phyloP scores from a whole-genome alignment of 2,329 filamentous ascomycete species.

The Claviceps monticola region DNA sequence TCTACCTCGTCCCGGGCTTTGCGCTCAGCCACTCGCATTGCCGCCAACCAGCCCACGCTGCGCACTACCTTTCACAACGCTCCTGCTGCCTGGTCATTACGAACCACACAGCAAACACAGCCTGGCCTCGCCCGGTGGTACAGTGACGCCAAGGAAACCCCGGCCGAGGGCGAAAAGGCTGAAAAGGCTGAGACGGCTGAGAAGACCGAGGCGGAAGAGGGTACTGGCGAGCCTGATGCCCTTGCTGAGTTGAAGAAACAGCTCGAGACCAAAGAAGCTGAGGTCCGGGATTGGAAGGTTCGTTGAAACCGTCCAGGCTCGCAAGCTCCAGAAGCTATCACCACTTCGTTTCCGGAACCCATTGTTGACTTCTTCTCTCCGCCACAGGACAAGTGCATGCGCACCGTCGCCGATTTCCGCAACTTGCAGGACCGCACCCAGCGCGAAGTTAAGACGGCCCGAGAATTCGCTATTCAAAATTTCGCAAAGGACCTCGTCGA shows the following conservation, averaged over 20 bases:
- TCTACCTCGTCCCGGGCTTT: constrained; percentile 29
- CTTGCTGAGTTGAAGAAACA: constrained; percentile 35
- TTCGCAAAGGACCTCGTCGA: constrained; percentile 94
- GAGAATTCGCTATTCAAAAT: constrained; percentile 88
- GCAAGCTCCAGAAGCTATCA: neutral
- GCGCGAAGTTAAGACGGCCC: constrained; percentile 75
- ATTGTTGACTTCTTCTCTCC: neutral
- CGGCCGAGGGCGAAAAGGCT: constrained; percentile 13
- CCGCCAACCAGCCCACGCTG: constrained; percentile 21
- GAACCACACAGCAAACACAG: constrained; percentile 16
- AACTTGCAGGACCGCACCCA: constrained; percentile 92
- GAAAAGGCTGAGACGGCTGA: constrained; percentile 6
- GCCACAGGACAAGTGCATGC: constrained; percentile 78
- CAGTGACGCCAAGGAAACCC: constrained; percentile 30
- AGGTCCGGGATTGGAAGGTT: constrained; percentile 71
- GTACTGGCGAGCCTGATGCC: constrained; percentile 19
- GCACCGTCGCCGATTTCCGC: constrained; percentile 89
- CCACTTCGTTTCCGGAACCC: neutral
- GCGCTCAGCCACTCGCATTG: constrained; percentile 24
- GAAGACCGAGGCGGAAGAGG: constrained; percentile 14
- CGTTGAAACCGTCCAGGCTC: constrained; percentile 9
- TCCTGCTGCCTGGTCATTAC: constrained; percentile 22
- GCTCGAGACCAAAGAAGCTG: constrained; percentile 37
- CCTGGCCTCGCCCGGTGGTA: constrained; percentile 30
- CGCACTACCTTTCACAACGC: constrained; percentile 24